Evolutionary conservation across 129 eudicot genomes (phyloP), one percentile per base, ranked within the genome.

Genomic region (Pittosporum tobira): DNA sequence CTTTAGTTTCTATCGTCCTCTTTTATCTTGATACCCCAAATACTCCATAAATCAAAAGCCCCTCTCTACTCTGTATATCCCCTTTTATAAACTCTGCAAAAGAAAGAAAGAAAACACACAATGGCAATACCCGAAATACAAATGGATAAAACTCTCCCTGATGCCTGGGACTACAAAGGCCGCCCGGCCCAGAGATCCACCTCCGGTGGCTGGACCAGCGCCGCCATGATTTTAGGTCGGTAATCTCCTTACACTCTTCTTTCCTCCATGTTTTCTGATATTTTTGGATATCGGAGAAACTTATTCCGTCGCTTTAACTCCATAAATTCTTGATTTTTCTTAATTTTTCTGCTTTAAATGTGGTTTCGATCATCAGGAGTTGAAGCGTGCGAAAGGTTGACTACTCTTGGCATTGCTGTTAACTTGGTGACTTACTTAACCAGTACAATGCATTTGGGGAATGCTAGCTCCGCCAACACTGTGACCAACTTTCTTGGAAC

Each of bases 111-210:
- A 45, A 66, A 45, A 58, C 36, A 58, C 46, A 11, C 29, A 11
- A 80, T 84, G 85, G 69, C 63, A 53, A 80, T 81, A 23, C 84
- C 87, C 20, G 77, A 76, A 51, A 65, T 79, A 28, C 79, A 73
- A n/a, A 69, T 74, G 9, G 76, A 59, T 56, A 72, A 82, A 54
- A 77, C 79, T 13, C 75, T 90, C 61, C 73, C 63, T 0, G 95
- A 90, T 73, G 97, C 95, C 46, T 90, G 95, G 88, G 97, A 90
- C 77, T 82, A 67, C 79, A 75, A 82, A 45, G 95, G 97, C 71
- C 71, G 60, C 45, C 87, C 78, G 26, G 86, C 95, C 46, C 11
- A 38, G 57, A 73, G 77, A 28, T 73, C 97, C 75, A 48, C 83
- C 81, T 72, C 95, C 55, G 97, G 97, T 62, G 95, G 97, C 65